Evolutionary conservation across 495 filamentous ascomycete genomes (phyloP), one percentile per base, ranked within the genome.

Genomic region (Letharia lupina): DNA sequence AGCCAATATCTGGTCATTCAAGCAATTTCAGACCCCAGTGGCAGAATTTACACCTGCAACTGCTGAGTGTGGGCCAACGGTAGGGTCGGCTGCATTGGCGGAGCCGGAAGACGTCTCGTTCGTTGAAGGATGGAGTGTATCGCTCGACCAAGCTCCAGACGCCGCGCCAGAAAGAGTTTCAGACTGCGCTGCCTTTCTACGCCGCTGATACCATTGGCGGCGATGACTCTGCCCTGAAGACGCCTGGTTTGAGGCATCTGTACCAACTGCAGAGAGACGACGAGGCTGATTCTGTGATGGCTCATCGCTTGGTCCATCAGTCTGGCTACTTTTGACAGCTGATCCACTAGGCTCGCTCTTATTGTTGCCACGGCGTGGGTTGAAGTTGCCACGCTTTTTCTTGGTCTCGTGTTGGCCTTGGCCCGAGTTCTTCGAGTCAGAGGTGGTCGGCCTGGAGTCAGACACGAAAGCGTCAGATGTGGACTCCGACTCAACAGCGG

Each of bases 141-240:
- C 64, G 40, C 44, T 61, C 20, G 57, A 65, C 44, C 64, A 61
- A 39, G 64, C 33, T 31, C 62, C 35, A 44, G 64, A 56, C 56
- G 39, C n/a, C 41, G 31, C 56, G 31, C 41, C 42, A 31, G 39
- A 52, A 10, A 39, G 44, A 28, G 35, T 60, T 23, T 31, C 58
- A 7, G 42, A 60, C 20, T 60, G 54, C 59, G 16, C 39, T 60
- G 52, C 37, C 54, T 67, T 59, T 20, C 13, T 59, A 39, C 28
- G 45, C 23, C 42, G 52, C 54, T 44, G 63, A 52, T 59, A 39
- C 35, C 56, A 62, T 47, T 48, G 50, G 44, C 44, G 66, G 1
- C 61, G 61, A 13, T 45, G 61, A 41, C 40, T 31, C 1, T 59
- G 61, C 16, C 61, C 48, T 23, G 44, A 47, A 52, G 59, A 23